Base-by-base conservation (phyloP, 1,284 basidiomycete species). In the Wolfiporia cocos region DNA sequence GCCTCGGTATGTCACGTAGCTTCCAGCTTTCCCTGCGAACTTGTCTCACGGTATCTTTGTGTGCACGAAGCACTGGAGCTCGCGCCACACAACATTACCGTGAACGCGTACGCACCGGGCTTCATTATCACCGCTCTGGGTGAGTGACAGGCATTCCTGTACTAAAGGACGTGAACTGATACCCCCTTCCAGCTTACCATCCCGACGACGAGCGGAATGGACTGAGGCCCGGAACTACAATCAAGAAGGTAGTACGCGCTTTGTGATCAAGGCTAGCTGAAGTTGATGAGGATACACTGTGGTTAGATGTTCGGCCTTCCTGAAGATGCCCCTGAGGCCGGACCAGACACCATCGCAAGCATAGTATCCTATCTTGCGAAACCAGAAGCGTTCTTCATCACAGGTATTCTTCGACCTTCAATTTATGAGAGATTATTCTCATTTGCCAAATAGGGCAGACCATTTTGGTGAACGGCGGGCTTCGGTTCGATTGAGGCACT, bases 331-430 rank as follows among this genome's bases (percentile, higher is more conserved):
- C 41, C 45, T 14, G 37, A 43, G 20, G 41, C 37, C 17, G 37
- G 30, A 12, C 41, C 45, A 20, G 45, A 43, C 17, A 35, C 37
- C 24, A 33, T 50, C 6, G 42, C 42, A 19, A 42, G 46, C 31
- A 28, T 49, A n/a, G 47, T 51, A 2, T 48, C 47, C 14, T 49
- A 51, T 31, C 42, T 51, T 1, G 47, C 41, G 3, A 51, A 48
- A 20, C 49, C 47, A 2, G 49, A 49, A 18, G 26, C 47, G 3
- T 34, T 44, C 28, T 51, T 51, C 28, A 34, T 51, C 4, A 51
- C 44, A 14, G 49, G 49, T 51, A 37, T 11, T 18, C 15, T 29
- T 32, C 10, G 20, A 37, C n/a, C 26, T 14, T 28, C 26, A 28
- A 6, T 12, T 38, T n/a, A n/a, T n/a, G n/a, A 24, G 15, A 30